phyloP scores from a whole-genome alignment of 23 red algal species.

The Gracilaria gracilis region DNA sequence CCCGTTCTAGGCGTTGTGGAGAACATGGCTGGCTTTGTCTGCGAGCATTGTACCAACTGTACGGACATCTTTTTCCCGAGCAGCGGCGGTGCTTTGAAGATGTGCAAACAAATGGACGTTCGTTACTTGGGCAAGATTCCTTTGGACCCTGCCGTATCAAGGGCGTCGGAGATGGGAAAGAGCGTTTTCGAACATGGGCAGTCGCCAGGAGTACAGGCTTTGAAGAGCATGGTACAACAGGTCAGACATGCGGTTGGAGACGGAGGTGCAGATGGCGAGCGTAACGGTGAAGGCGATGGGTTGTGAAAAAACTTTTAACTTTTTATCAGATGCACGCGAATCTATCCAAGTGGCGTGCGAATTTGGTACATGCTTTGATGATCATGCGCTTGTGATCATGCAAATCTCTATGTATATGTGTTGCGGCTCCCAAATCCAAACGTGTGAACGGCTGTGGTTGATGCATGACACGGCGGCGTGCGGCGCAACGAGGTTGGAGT shows the following conservation, averaged over 20 bases:
- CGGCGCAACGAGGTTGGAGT: not conserved
- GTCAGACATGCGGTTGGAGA: constrained; percentile 46
- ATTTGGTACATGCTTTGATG: too few species aligned
- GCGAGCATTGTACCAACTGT: constrained; percentile 79
- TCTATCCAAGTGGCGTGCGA: too few species aligned
- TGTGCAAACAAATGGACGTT: constrained; percentile 77
- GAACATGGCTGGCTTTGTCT: constrained; percentile 97
- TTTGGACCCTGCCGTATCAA: constrained; percentile 81
- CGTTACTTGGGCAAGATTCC: constrained; percentile 88
- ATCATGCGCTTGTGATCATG: too few species aligned
- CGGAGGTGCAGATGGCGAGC: not conserved
- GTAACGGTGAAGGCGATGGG: not conserved
- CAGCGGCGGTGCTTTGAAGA: constrained; percentile 83
- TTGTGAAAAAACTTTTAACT: not conserved
- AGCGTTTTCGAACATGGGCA: constrained; percentile 47
- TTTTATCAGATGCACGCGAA: not conserved
- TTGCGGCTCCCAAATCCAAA: not conserved
- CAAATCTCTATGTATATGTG: too few species aligned
- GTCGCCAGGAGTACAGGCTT: constrained; percentile 51
- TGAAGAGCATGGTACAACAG: constrained; percentile 44
- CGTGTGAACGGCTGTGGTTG: not conserved
- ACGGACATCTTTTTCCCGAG: constrained; percentile 89
- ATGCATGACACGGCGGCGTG: not conserved
- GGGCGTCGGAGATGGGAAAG: constrained; percentile 74
- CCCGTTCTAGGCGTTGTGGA: constrained; percentile 93